Base-by-base conservation (phyloP, 441 rosid genomes). In the Erodium trifolium region DNA sequence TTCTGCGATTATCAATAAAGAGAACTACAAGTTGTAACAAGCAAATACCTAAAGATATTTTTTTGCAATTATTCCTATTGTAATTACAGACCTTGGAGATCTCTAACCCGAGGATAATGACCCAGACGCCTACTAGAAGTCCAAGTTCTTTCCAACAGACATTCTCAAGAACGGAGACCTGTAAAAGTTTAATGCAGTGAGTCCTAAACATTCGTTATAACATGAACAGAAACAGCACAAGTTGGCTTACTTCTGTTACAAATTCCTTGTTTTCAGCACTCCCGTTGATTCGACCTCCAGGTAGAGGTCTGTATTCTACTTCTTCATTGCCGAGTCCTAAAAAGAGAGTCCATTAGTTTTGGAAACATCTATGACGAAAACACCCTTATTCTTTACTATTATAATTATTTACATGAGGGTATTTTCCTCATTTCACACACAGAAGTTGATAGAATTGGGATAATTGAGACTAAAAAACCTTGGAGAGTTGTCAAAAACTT, bases 101-200 rank as follows among this genome's bases (percentile, higher is more conserved):
- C 78, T 88, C 90, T 67, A 88, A 75, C 57, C 69, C 84, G 9
- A 88, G 79, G 77, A 79, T 83, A 62, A 87, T 77, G 76, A 83
- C 68, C 90, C 93, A 88, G 65, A 88, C 93, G 23, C 86, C 77
- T 18, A 80, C 78, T 4, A 88, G 90, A 76, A 86, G 86, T 12
- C 90, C 93, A 10, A 88, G 78, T 80, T 88, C 89, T 78, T 78
- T 86, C 93, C 93, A 88, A 45, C 64, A 78, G 27, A 88, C 82
- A 60, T 88, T 88, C 68, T 86, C 89, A 19, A 80, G 63, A 82
- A 88, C 13, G n/a, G 79, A 53, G 13, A 81, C 84, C 93, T 86
- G 81, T 47, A 49, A 27, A 0, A 57, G 64, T 62, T 63, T 29
- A 41, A 76, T 39, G 29, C 37, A 75, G 1, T 18, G 10, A 18